Percentiles rank a stretch among this genome's conserved stretches.
These are phyloP conservation scores for Podila horticola DNA, from an alignment of 192 early-diverging fungal genomes.

Conservation along the genomic window DNA sequence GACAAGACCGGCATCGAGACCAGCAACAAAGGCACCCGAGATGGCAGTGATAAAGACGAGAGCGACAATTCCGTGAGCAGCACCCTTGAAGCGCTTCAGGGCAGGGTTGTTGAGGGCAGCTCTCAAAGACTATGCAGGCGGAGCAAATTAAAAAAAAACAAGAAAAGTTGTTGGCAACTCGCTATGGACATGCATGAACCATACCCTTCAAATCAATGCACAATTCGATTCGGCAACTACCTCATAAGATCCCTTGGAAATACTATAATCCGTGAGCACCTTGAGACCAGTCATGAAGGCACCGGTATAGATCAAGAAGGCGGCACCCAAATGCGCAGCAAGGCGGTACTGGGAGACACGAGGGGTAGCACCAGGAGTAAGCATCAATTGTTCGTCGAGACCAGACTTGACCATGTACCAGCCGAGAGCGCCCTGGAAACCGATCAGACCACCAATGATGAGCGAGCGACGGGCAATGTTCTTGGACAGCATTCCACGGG, in stretches of 20 bases:
- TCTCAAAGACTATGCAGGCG: conserved; percentile 31
- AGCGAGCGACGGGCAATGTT: conserved; percentile 67
- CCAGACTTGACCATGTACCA: conserved; percentile 99
- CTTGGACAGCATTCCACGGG: conserved; percentile 80
- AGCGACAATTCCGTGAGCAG: conserved; percentile 68
- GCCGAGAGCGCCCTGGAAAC: conserved; percentile 91
- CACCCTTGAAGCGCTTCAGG: conserved; percentile 69
- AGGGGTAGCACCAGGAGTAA: conserved; percentile 82
- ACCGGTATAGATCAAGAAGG: conserved; percentile 87
- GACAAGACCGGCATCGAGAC: conserved; percentile 94
- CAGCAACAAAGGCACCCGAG: conserved; percentile 95
- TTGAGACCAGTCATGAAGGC: conserved; percentile 84
- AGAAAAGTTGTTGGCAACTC: not conserved
- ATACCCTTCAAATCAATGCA: not conserved
- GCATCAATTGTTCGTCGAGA: conserved; percentile 81
- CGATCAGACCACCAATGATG: conserved; percentile 71
- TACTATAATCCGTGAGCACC: conserved; percentile 75
- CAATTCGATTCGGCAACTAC: conserved; percentile 2
- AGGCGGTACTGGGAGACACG: conserved; percentile 96
- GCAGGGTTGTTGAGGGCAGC: conserved; percentile 62
- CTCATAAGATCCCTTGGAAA: conserved; percentile 60
- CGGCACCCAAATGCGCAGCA: conserved; percentile 88
- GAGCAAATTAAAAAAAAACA: not conserved
- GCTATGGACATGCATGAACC: not conserved
- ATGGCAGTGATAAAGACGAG: conserved; percentile 89